Evolutionary conservation across 257 asterid species (phyloP).

Genomic region (Solanum phureja): DNA sequence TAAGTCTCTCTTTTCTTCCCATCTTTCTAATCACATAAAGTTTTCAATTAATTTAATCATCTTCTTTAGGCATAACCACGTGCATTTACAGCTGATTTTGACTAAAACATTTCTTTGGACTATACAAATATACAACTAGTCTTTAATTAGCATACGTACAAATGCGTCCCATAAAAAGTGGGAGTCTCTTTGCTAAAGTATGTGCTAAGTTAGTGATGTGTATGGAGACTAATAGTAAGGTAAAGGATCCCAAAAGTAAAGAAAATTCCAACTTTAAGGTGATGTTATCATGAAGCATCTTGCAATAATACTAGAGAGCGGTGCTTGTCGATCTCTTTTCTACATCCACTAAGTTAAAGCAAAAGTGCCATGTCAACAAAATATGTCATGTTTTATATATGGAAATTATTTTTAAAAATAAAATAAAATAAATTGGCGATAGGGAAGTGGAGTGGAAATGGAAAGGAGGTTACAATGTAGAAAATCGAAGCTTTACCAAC

Average conservation of each 20-base stretch:
- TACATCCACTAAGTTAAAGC: neutral
- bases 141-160: neutral
- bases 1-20: neutral
- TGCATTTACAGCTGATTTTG: conserved; percentile 22
- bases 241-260: neutral
- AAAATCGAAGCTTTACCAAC: neutral
- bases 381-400: neutral
- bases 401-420: neutral
- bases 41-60: neutral
- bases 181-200: conserved; percentile 13
- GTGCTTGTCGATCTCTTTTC: neutral
- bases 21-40: neutral
- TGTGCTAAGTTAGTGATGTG: conserved; percentile 12
- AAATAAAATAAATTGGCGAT: too few relatives aligned
- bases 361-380: neutral
- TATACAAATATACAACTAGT: neutral
- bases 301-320: neutral
- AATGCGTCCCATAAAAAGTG: conserved; percentile 2
- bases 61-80: conserved; percentile 12
- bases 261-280: neutral
- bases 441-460: too few relatives aligned
- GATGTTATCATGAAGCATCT: conserved; percentile 3
- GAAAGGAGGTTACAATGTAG: neutral
- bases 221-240: neutral
- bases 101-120: conserved; percentile 3